Evolutionary conservation across 257 asterid species (phyloP).

Genomic region (Fraxinus quadrangulata): DNA sequence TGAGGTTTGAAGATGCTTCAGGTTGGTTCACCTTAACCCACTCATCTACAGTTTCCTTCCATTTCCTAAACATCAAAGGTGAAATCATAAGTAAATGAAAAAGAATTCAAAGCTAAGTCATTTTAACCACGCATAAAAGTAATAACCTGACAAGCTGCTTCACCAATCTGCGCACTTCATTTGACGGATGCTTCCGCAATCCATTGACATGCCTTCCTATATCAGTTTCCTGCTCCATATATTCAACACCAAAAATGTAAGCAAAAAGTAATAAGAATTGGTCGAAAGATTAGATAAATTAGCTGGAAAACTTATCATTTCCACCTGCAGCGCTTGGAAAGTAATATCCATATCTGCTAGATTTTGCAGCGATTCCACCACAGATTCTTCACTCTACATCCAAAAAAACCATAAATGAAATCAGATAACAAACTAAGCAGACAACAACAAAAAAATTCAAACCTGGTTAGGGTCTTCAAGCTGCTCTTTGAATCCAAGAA

Average conservation of each 20-base stretch:
- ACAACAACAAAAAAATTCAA: too few relatives aligned
- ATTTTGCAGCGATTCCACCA: slow-evolving; percentile 72
- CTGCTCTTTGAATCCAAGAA: slow-evolving; percentile 66
- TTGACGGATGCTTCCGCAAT: slow-evolving; percentile 76
- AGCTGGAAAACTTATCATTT: background rate
- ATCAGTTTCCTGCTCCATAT: slow-evolving; percentile 66
- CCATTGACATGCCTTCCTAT: slow-evolving; percentile 88
- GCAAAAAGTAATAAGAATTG: background rate
- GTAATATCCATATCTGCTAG: slow-evolving; percentile 90
- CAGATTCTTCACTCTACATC: slow-evolving; percentile 67
- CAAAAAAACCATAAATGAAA: background rate
- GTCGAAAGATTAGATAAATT: background rate
- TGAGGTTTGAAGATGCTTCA: slow-evolving; percentile 50
- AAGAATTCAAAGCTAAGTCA: background rate
- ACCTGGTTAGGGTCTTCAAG: slow-evolving; percentile 86
- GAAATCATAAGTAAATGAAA: background rate
- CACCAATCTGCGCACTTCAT: slow-evolving; percentile 77
- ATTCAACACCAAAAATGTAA: background rate
- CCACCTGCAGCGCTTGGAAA: slow-evolving; percentile 74
- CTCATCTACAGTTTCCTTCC: slow-evolving; percentile 92
- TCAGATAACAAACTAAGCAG: background rate
- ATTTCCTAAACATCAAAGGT: slow-evolving; percentile 51
- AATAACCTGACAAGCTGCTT: slow-evolving; percentile 86
- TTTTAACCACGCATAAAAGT: background rate
- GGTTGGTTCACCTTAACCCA: slow-evolving; percentile 84